Conservation (phyloP, 1,139 yeast genomes). For the Sugiyamaella novakii region DNA sequence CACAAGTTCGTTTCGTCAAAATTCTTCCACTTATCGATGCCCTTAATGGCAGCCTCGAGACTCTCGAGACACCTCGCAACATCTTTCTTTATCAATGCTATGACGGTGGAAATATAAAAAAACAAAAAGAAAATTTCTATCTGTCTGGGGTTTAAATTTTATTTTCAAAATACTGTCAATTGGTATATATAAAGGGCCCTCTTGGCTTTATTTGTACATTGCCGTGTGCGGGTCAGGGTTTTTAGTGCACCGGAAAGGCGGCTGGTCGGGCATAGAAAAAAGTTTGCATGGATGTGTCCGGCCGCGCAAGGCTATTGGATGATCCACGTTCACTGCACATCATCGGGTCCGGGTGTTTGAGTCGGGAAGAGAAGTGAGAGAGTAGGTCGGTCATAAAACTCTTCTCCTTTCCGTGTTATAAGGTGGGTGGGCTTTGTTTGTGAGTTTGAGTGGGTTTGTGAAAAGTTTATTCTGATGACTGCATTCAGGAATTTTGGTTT, state of each 20-base stretch:
- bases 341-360: not conserved
- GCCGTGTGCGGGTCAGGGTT: conserved; percentile 18
- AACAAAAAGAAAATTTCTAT: not conserved
- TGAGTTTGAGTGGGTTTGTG: too few species aligned
- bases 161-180: not conserved
- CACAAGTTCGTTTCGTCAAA: not conserved
- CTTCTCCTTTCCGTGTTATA: too few species aligned
- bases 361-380: too few species aligned
- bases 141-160: conserved; percentile 4
- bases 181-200: conserved; percentile 6
- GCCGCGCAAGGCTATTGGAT: not conserved
- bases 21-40: conserved; percentile 6
- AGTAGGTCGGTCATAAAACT: too few species aligned
- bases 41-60: conserved; percentile 17
- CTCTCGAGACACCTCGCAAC: conserved; percentile 16
- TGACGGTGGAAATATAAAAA: not conserved
- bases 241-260: conserved; percentile 4
- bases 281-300: not conserved
- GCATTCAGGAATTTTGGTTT: too few species aligned
- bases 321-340: not conserved
- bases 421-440: too few species aligned
- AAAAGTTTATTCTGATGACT: too few species aligned
- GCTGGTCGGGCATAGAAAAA: not conserved
- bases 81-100: conserved; percentile 5
- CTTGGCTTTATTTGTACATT: conserved; percentile 8